A percentile compares a stretch with the other conserved stretches of the same genome.
Evolutionary conservation across 179 eudicot species (phyloP).

Genomic region (Sideroxylon spinosum): DNA sequence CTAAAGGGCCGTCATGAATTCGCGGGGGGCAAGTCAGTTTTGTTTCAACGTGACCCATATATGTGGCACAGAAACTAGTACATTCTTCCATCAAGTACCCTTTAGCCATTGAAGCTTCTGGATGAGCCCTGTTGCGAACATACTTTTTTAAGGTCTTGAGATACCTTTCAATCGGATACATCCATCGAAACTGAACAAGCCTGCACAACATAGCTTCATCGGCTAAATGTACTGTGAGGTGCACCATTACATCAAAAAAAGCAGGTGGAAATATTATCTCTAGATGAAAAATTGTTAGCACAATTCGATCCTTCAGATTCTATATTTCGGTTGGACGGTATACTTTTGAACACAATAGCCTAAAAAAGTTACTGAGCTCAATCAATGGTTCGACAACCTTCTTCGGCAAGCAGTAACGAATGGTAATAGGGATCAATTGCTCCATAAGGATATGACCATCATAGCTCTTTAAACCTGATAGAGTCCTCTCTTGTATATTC

Average conservation of each 20-base stretch:
- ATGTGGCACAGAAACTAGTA: slow-evolving; percentile 1
- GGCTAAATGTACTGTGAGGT: not conserved
- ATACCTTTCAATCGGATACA: slow-evolving; percentile 17
- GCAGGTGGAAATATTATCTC: not conserved
- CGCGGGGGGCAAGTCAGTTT: not conserved
- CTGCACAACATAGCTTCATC: not conserved
- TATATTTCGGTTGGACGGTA: no score
- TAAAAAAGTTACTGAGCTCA: no score
- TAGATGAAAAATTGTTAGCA: not conserved
- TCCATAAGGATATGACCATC: no score
- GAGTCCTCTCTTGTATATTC: no score
- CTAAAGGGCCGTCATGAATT: not conserved
- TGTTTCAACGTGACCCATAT: not conserved
- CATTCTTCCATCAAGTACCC: slow-evolving; percentile 8
- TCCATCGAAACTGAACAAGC: not conserved
- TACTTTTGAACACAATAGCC: no score
- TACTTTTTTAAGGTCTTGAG: not conserved
- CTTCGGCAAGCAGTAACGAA: no score
- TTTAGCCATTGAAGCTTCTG: slow-evolving; percentile 6
- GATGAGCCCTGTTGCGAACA: slow-evolving; percentile 7
- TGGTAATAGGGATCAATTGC: no score
- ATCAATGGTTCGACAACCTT: no score
- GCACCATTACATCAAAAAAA: not conserved
- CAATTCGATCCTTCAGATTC: no score
- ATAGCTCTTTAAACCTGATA: no score